Evolutionary conservation across 108 stramenopile genomes (phyloP).

Genomic region (Aurantiochytrium sp.): DNA sequence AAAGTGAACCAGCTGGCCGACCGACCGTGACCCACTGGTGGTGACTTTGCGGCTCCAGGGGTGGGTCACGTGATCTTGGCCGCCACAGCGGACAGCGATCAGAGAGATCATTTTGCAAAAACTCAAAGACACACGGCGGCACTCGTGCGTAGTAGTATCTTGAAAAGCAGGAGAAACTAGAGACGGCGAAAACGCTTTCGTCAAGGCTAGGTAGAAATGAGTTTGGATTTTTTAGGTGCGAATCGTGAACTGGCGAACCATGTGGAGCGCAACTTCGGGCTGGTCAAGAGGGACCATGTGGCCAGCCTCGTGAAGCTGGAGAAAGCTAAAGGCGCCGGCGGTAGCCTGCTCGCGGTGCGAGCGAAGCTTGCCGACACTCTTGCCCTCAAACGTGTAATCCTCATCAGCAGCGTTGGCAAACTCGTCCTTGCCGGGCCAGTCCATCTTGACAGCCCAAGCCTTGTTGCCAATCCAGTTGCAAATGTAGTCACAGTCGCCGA

Average conservation of each 20-base stretch:
- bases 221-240: neutral
- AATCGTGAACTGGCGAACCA: constrained; percentile 31
- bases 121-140: no score
- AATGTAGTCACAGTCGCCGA: constrained; percentile 89
- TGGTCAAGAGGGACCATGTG: constrained; percentile 51
- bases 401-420: constrained; percentile 56
- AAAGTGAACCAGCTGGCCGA: no score
- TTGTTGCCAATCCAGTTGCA: constrained; percentile 91
- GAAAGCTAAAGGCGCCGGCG: constrained; percentile 65
- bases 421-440: constrained; percentile 68
- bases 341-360: constrained; percentile 15
- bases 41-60: no score
- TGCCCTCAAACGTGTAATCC: constrained; percentile 28
- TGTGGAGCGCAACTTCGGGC: constrained; percentile 33
- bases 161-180: no score
- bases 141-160: no score
- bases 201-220: no score
- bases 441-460: constrained; percentile 80
- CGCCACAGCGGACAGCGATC: no score
- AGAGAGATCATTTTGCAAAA: no score
- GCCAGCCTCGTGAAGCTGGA: constrained; percentile 47
- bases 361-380: constrained; percentile 59
- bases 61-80: no score
- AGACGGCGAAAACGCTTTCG: no score
- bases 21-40: no score